These are phyloP conservation scores for Colletotrichum lupini DNA, from an alignment of 2,329 filamentous ascomycete genomes.

Conservation along the genomic window DNA sequence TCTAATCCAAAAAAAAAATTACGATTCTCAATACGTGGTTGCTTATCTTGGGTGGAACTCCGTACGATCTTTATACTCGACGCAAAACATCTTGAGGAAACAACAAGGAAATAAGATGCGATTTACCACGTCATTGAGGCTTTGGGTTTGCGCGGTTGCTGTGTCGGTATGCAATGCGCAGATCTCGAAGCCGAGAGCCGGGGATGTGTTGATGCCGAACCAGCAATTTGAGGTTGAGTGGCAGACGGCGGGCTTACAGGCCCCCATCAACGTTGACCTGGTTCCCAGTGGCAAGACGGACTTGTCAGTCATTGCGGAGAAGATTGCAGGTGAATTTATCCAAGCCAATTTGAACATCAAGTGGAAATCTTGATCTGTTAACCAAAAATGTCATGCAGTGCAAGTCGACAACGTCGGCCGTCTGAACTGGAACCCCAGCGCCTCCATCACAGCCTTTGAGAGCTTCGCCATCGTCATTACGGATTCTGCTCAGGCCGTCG, in stretches of 20 bases:
- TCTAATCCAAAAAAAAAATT: constrained; percentile 13
- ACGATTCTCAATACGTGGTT: neutral
- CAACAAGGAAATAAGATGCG: constrained; percentile 21
- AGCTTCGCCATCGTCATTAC: constrained; percentile 39
- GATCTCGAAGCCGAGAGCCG: constrained; percentile 30
- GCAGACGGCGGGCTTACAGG: constrained; percentile 37
- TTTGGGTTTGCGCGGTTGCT: constrained; percentile 21
- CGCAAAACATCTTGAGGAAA: neutral
- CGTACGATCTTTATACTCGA: neutral
- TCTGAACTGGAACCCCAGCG: constrained; percentile 38
- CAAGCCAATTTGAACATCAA: neutral
- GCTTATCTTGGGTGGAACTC: neutral
- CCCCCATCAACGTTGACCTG: constrained; percentile 38
- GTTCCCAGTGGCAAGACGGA: constrained; percentile 36
- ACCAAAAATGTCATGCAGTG: constrained; percentile 19
- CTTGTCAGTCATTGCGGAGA: constrained; percentile 37
- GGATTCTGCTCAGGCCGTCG: constrained; percentile 31
- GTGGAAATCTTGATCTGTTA: neutral
- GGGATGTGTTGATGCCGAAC: constrained; percentile 26
- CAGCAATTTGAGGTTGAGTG: constrained; percentile 37
- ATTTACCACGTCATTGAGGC: constrained; percentile 21
- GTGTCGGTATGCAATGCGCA: constrained; percentile 33
- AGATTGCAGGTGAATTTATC: constrained; percentile 36
- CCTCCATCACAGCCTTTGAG: constrained; percentile 37
- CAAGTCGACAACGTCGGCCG: constrained; percentile 38